phyloP scores from a whole-genome alignment of 2,329 filamentous ascomycete species.

The Lachnellula subtilissima region DNA sequence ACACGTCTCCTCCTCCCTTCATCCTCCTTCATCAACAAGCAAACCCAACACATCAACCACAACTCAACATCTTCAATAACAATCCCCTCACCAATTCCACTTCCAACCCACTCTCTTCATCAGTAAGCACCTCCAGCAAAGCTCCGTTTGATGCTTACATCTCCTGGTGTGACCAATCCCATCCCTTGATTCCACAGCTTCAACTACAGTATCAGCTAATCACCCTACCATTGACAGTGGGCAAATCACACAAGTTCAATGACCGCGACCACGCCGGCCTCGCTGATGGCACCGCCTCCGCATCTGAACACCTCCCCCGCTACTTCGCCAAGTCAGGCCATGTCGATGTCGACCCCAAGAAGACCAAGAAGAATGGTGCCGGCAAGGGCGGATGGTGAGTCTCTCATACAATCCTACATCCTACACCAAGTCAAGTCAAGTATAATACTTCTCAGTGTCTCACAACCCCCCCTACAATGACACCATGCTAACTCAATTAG shows the following conservation, averaged over 20 bases:
- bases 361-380: conserved; percentile 93
- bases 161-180: conserved; percentile 6
- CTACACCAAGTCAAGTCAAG: background rate
- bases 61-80: conserved; percentile 3
- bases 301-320: conserved; percentile 71
- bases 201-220: conserved; percentile 13
- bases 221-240: conserved; percentile 58
- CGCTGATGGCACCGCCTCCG: conserved; percentile 64
- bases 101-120: conserved; percentile 13
- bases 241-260: conserved; percentile 93
- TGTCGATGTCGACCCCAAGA: conserved; percentile 77
- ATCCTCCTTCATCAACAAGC: conserved; percentile 13
- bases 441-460: conserved; percentile 17
- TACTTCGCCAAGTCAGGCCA: conserved; percentile 90
- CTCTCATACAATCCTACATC: background rate
- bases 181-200: conserved; percentile 6
- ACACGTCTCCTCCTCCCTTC: conserved; percentile 1
- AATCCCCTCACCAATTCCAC: conserved; percentile 6
- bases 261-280: conserved; percentile 80
- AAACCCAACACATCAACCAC: conserved; percentile 4
- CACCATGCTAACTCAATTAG: conserved; percentile 41
- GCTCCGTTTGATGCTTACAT: conserved; percentile 15
- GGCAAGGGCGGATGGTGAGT: conserved; percentile 92
- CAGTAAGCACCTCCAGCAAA: conserved; percentile 22
- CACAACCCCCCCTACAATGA: background rate